Conservation (phyloP, 352 stramenopile species). For the Phytophthora fragariaefolia region DNA sequence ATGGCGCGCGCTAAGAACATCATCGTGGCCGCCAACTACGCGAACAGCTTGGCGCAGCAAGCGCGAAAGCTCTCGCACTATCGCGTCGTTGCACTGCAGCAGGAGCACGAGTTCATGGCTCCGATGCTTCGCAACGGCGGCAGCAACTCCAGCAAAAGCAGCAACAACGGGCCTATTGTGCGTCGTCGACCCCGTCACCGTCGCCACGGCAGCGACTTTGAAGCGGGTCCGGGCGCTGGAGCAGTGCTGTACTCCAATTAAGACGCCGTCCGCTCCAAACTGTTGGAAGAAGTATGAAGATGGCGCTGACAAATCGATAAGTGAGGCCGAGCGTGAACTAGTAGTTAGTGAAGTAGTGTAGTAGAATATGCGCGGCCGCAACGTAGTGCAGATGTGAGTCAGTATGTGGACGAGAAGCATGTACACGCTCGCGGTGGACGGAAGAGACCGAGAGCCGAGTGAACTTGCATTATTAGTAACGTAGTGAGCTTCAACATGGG, state of each 20-base stretch:
- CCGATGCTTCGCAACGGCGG: slow-evolving; percentile 28
- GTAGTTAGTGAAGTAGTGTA: slow-evolving; percentile 35
- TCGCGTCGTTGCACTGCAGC: slow-evolving; percentile 68
- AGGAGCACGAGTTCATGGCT: slow-evolving; percentile 58
- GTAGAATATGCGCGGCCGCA: slow-evolving; percentile 37
- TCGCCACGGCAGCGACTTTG: slow-evolving; percentile 29
- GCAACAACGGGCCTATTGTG: slow-evolving; percentile 34
- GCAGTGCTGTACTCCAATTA: slow-evolving; percentile 39
- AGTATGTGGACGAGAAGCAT: slow-evolving; percentile 37
- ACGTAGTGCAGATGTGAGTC: slow-evolving; percentile 28
- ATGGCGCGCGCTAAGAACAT: slow-evolving; percentile 60
- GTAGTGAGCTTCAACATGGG: slow-evolving; percentile 41
- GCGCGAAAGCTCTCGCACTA: slow-evolving; percentile 72
- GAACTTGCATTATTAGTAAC: slow-evolving; percentile 33
- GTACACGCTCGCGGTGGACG: slow-evolving; percentile 13
- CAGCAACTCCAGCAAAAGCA: slow-evolving; percentile 15
- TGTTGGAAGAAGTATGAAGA: slow-evolving; percentile 35
- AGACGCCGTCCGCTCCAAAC: slow-evolving; percentile 19
- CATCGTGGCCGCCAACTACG: slow-evolving; percentile 66
- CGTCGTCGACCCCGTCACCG: slow-evolving; percentile 38
- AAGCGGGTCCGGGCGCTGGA: slow-evolving; percentile 11
- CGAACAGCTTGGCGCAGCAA: slow-evolving; percentile 76
- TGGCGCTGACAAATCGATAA: slow-evolving; percentile 9
- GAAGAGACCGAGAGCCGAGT: slow-evolving; percentile 7
- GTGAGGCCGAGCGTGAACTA: slow-evolving; percentile 34